Evolutionary conservation across 805 yeast genomes (phyloP), one percentile per base, ranked within the genome.

Genomic region (Yarrowia sp.): DNA sequence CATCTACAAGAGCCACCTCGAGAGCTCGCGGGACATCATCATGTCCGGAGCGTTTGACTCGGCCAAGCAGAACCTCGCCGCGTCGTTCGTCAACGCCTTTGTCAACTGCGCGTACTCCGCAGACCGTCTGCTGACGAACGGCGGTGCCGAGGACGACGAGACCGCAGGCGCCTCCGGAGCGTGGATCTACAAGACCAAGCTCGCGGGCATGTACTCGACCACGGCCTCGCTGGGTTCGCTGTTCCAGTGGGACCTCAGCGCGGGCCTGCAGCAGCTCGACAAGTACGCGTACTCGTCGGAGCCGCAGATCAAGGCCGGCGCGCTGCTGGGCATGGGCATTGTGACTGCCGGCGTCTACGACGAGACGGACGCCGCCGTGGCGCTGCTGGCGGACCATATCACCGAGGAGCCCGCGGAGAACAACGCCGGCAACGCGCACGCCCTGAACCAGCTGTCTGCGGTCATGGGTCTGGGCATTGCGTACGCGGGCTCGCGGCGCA

Each of bases 151-250:
- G 25, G 60, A 53, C 3, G 60, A 36, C 2, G 53, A 18, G 14
- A 21, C 39, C 24, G 58, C 82, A 65, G 79, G 80, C 63, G 80
- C 87, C 10, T 93, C 83, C 65, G 79, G 80, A 62, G 80, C 87
- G 12, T 93, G 97, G 96, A 88, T 93, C 62, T 93, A 88, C 77
- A 89, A 88, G 73, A 92, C 97, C 2, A 90, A 90, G 72, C 96
- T 91, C 49, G 83, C 84, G 61, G 97, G 98, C 65, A 91, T 90
- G 96, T 76, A 86, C 8, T 87, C 96, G 8, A 85, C 97, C 2
- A 89, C 96, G 21, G 97, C 98, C 3, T 85, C 94, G 55, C 80
- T 93, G 62, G 99, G 98, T 62, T 80, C 96, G 6, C 81, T 94
- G 65, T 85, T 86, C 72, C 90, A 90, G 71, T 94, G 99, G 99